Percentiles rank a stretch among this genome's conserved stretches.
Evolutionary conservation across 2,329 filamentous ascomycete genomes (phyloP).

Genomic region (Calonectria henricotiae): DNA sequence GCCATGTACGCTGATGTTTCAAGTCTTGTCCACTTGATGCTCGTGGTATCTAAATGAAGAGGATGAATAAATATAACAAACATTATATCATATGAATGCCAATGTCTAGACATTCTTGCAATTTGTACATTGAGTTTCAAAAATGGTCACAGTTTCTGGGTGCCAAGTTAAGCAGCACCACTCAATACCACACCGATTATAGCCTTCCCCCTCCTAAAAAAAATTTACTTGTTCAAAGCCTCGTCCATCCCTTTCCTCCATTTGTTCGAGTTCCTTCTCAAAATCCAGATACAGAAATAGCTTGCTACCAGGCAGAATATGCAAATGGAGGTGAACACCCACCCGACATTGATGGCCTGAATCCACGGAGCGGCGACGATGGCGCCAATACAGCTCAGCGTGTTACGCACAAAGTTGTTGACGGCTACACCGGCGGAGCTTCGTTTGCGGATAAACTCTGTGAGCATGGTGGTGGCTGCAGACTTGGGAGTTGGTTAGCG

Average conservation of each 20-base stretch:
- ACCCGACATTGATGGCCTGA: slow-evolving; percentile 80
- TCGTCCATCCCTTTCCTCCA: slow-evolving; percentile 79
- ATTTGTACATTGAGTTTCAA: neutral
- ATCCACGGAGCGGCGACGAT: slow-evolving; percentile 82
- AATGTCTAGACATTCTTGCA: slow-evolving; percentile 3
- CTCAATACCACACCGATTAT: neutral
- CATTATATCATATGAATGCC: neutral
- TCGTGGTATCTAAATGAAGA: neutral
- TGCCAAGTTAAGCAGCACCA: neutral
- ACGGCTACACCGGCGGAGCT: slow-evolving; percentile 83
- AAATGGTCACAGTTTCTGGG: neutral
- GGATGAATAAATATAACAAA: slow-evolving; percentile 4
- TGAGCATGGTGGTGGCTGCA: slow-evolving; percentile 85
- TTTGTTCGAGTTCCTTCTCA: slow-evolving; percentile 73
- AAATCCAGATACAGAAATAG: slow-evolving; percentile 72
- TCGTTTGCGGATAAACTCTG: slow-evolving; percentile 83
- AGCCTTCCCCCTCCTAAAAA: neutral
- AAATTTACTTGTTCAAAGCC: slow-evolving; percentile 55
- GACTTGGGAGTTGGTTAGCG: slow-evolving; percentile 56
- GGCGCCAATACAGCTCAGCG: slow-evolving; percentile 81
- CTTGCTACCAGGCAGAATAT: slow-evolving; percentile 73
- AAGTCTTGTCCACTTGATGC: neutral
- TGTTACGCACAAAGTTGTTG: slow-evolving; percentile 87
- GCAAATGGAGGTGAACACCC: slow-evolving; percentile 77
- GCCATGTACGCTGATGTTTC: neutral